A percentile compares a stretch with the other conserved stretches of the same genome.
Evolutionary conservation across 768 basidiomycete species (phyloP).

Genomic region (Dentipellis sp.): DNA sequence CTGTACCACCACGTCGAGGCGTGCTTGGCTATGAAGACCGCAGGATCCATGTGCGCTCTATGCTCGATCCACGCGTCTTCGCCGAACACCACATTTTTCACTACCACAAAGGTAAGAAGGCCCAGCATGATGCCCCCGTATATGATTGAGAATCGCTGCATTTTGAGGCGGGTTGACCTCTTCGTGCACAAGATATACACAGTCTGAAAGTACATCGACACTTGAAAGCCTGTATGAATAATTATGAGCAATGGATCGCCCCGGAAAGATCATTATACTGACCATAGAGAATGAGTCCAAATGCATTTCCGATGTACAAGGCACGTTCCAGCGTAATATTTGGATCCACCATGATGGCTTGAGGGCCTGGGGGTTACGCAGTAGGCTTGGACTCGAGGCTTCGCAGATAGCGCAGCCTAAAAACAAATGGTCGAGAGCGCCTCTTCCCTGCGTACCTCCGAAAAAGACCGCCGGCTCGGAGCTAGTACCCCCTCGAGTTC

Average conservation of each 20-base stretch:
- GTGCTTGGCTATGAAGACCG: constrained; percentile 13
- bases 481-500: no score
- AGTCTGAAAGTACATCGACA: constrained; percentile 3
- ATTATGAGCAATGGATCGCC: not conserved
- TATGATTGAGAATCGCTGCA: constrained; percentile 12
- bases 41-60: constrained; percentile 19
- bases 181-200: not conserved
- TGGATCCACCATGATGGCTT: not conserved
- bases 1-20: constrained; percentile 16
- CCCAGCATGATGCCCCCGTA: constrained; percentile 19
- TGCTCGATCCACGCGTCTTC: constrained; percentile 21
- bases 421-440: no score
- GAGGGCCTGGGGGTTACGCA: no score
- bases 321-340: constrained; percentile 5
- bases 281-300: constrained; percentile 7
- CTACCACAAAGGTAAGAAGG: constrained; percentile 20
- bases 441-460: no score
- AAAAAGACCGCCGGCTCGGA: no score
- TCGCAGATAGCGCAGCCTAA: no score
- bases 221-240: not conserved
- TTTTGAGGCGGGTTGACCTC: not conserved
- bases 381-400: no score
- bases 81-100: constrained; percentile 18
- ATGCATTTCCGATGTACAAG: constrained; percentile 4
- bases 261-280: not conserved